These are phyloP conservation scores for Gastrolobium bilobum DNA, from an alignment of 306 rosid genomes.

Conservation along the genomic window DNA sequence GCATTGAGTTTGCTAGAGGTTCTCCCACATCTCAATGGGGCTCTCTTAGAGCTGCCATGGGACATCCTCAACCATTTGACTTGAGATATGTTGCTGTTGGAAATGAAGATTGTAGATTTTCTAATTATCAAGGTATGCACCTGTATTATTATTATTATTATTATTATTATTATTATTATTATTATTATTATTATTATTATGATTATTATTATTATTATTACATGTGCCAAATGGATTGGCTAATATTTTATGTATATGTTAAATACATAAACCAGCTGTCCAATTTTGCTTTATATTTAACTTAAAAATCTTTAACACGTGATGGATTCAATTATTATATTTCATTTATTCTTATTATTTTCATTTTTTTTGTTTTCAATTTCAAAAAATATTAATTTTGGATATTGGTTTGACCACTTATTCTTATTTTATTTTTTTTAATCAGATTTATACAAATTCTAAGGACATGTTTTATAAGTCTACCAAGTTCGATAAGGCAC, in stretches of 20 bases:
- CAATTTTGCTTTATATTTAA: no score
- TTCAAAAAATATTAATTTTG: background rate
- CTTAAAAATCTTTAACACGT: no score
- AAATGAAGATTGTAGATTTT: slow-evolving; percentile 77
- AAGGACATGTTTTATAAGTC: slow-evolving; percentile 56
- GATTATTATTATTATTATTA: background rate
- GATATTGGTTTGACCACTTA: background rate
- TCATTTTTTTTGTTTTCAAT: background rate
- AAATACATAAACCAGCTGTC: no score
- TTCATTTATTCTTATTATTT: background rate
- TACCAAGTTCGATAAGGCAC: background rate
- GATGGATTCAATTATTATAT: no score
- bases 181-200: slow-evolving; percentile 24
- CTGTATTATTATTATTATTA: no score
- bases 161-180: no score
- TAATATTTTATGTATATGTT: no score
- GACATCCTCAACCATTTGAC: no score
- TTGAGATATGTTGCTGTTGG: slow-evolving; percentile 35
- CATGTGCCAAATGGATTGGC: no score
- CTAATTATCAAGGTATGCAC: slow-evolving; percentile 63
- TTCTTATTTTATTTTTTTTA: background rate
- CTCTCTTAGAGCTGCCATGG: no score
- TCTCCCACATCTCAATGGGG: slow-evolving; percentile 49
- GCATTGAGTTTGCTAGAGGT: slow-evolving; percentile 83
- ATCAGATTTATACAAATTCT: slow-evolving; percentile 67